Percentiles rank a stretch among this genome's conserved stretches.
These are phyloP conservation scores for Choanephora cucurbitarum DNA, from an alignment of 371 early-diverging fungal species.

Conservation along the genomic window DNA sequence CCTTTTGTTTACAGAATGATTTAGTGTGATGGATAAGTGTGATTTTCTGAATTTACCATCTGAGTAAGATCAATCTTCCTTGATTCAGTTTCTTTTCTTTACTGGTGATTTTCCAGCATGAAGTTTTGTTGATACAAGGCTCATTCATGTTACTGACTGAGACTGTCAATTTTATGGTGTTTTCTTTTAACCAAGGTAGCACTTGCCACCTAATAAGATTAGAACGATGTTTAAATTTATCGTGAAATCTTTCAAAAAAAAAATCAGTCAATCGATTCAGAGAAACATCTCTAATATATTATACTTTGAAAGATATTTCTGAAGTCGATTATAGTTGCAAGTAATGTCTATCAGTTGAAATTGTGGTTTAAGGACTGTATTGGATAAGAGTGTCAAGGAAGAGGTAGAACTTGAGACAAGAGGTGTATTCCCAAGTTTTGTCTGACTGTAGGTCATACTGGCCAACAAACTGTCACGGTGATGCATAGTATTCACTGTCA, in stretches of 20 bases:
- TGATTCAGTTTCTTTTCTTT: slow-evolving; percentile 19
- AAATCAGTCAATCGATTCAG: no score
- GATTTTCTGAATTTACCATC: slow-evolving; percentile 32
- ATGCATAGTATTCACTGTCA: not conserved
- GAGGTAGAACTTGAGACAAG: not conserved
- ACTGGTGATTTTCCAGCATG: slow-evolving; percentile 4
- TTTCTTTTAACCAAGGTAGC: slow-evolving; percentile 25
- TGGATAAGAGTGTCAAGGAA: not conserved
- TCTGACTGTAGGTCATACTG: not conserved
- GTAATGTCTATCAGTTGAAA: not conserved
- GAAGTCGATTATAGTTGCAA: slow-evolving; percentile 3
- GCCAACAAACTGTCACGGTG: not conserved
- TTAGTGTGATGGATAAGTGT: no score
- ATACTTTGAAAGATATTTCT: slow-evolving; percentile 13
- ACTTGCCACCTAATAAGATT: slow-evolving; percentile 18
- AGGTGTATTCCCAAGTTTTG: not conserved
- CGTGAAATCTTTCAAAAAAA: slow-evolving; percentile 29
- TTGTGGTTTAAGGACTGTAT: not conserved
- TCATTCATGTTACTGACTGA: no score
- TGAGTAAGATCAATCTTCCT: slow-evolving; percentile 20
- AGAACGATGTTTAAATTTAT: slow-evolving; percentile 24
- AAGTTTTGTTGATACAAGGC: not conserved
- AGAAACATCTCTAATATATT: no score
- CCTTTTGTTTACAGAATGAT: no score
- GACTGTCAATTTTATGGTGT: not conserved